A percentile compares a stretch with the other conserved stretches of the same genome.
These are phyloP conservation scores for Pseudopediastrum boryanum DNA, from an alignment of 139 green algal genomes.

Conservation along the genomic window DNA sequence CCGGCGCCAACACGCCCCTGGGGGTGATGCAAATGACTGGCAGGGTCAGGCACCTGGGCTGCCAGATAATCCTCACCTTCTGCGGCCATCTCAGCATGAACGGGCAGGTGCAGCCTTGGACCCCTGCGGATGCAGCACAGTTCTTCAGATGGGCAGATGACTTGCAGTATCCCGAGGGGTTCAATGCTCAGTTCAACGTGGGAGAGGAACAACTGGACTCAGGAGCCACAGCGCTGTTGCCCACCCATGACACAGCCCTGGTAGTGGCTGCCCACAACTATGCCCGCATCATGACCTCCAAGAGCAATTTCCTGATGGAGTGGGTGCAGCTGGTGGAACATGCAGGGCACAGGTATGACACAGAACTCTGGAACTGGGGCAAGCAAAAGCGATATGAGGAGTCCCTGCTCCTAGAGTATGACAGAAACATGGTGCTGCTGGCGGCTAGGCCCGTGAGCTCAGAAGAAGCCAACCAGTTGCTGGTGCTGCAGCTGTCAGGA, in stretches of 20 bases:
- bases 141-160: not conserved
- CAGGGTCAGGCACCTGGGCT: not conserved
- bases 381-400: not conserved
- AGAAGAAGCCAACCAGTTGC: not conserved
- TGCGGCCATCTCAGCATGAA: not conserved
- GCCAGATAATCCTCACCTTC: not conserved
- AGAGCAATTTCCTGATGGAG: not conserved
- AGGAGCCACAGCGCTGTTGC: not conserved
- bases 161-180: not conserved
- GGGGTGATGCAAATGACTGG: not conserved
- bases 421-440: not conserved
- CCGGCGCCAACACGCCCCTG: not conserved
- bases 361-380: not conserved
- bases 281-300: slow-evolving; percentile 10
- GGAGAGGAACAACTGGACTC: not conserved
- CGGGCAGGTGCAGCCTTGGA: not conserved
- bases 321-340: slow-evolving; percentile 4
- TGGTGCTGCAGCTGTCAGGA: not conserved
- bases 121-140: not conserved
- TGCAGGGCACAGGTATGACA: not conserved
- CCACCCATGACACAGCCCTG: not conserved
- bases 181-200: not conserved
- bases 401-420: not conserved
- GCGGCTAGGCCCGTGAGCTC: not conserved
- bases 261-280: slow-evolving; percentile 13